Evolutionary conservation across 176 grass and related monocot species (phyloP).

Genomic region (Oryza meyeriana): DNA sequence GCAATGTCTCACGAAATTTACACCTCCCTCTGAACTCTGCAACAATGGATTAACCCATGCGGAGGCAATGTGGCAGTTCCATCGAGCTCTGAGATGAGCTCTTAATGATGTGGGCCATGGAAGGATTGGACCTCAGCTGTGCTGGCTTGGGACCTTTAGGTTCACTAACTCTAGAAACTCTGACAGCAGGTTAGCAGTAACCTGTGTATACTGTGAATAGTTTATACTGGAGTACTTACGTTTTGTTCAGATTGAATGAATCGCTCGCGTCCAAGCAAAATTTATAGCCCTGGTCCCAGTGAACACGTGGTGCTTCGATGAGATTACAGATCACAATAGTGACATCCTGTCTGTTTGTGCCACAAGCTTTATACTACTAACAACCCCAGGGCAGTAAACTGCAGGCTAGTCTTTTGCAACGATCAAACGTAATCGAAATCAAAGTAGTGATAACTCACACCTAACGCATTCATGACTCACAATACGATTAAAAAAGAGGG

Average conservation of each 20-base stretch:
- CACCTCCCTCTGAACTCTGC: not conserved
- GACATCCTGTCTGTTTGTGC: not conserved
- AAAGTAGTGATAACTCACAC: not conserved
- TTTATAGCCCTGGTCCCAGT: conserved; percentile 10
- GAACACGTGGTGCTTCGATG: not conserved
- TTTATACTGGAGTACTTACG: not conserved
- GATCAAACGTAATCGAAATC: not conserved
- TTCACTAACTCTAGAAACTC: not conserved
- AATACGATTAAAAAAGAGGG: not conserved
- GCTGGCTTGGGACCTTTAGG: not conserved
- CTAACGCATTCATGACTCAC: not conserved
- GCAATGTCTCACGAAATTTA: not conserved
- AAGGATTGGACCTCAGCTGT: not conserved
- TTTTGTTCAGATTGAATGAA: not conserved
- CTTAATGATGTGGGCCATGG: not conserved
- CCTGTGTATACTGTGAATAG: not conserved
- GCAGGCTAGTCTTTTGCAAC: not conserved
- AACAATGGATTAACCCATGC: not conserved
- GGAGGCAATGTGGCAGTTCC: not conserved
- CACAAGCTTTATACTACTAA: not conserved
- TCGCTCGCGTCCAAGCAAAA: not conserved
- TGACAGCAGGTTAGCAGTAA: conserved; percentile 3
- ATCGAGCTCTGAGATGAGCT: not conserved
- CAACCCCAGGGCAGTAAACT: not conserved
- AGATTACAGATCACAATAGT: not conserved